Evolutionary conservation across 768 basidiomycete species (phyloP), one percentile per base, ranked within the genome.

Genomic region (Phaffia tasmanica): DNA sequence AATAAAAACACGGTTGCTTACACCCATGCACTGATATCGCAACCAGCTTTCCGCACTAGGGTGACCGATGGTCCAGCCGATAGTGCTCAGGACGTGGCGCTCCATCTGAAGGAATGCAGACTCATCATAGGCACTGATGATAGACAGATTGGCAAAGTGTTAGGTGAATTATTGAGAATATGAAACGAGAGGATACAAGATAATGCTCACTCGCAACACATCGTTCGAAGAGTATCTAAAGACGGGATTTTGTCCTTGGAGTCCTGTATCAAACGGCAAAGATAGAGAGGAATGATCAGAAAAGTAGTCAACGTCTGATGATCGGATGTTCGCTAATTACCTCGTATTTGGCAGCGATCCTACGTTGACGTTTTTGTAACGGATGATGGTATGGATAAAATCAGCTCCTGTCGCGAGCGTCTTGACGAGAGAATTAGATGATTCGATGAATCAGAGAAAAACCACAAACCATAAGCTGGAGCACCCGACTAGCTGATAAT

Each of bases 71-170:
- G 84, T 84, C 95, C 95, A 99, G 71, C 91, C 87, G 72, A 98
- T 93, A 23, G 95, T 99, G 21, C 86, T 84, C 49, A 99, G 82
- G 60, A 99, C 88, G 73, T 99, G 94, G 3, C 88, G 87, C 76
- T 99, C 95, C 95, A 99, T 97, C 78, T 99, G 95, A 69, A 95
- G 86, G 78, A 99, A 99, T 1, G 94, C 93, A 5, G 86, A 86
- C 77, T 94, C 91, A 75, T 95, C 93, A 76, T 98, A 98, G 2
- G 91, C 89, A 74, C 93, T 87, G 35, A 4, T 5, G 35, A 42
- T 5, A 42, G 11, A 42, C 35, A 42, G 35, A 11, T 42, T 11
- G 11, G 11, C 4, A 4, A 11, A 42, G 4, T 4, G 4, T 42
- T 11, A 42, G 35, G 11, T 42, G 4, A 42, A n/a, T n/a, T 11